Evolutionary conservation across 306 rosid genomes (phyloP).

Genomic region (Cucurbita pepo): DNA sequence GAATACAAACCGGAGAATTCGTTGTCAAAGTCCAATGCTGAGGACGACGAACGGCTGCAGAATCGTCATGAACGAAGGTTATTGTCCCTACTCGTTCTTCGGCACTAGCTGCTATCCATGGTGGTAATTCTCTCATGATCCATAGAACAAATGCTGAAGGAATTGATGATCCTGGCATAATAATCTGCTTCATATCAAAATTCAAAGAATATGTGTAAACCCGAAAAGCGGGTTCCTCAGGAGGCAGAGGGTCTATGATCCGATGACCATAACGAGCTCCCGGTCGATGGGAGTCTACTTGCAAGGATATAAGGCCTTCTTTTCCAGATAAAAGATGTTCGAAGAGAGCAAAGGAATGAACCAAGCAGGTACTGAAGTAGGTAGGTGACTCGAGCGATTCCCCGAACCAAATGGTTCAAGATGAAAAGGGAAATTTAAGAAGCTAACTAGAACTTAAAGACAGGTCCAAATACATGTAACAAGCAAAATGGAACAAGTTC

Average conservation of each 20-base stretch:
- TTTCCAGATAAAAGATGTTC: not conserved
- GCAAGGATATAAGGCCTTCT: not conserved
- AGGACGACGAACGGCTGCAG: slow-evolving; percentile 34
- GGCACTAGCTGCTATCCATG: slow-evolving; percentile 19
- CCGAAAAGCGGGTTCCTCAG: not conserved
- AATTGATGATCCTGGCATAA: slow-evolving; percentile 59
- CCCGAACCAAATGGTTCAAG: not conserved
- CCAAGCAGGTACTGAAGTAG: not conserved
- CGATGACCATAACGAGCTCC: not conserved
- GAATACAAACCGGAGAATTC: slow-evolving; percentile 19
- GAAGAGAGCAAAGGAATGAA: not conserved
- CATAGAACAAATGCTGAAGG: slow-evolving; percentile 72
- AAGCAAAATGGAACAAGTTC: not conserved
- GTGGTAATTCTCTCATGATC: slow-evolving; percentile 81
- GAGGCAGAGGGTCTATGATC: not conserved
- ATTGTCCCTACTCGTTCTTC: slow-evolving; percentile 46
- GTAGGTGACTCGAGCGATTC: not conserved
- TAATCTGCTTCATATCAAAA: slow-evolving; percentile 2
- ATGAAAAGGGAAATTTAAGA: not conserved
- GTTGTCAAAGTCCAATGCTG: slow-evolving; percentile 55
- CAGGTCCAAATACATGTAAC: not conserved
- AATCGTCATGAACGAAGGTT: slow-evolving; percentile 39
- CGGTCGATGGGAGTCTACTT: not conserved
- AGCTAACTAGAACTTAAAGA: not conserved
- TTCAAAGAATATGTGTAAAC: not conserved